Conservation (phyloP, 768 basidiomycete genomes). For the Amanita pseudoporphyria region DNA sequence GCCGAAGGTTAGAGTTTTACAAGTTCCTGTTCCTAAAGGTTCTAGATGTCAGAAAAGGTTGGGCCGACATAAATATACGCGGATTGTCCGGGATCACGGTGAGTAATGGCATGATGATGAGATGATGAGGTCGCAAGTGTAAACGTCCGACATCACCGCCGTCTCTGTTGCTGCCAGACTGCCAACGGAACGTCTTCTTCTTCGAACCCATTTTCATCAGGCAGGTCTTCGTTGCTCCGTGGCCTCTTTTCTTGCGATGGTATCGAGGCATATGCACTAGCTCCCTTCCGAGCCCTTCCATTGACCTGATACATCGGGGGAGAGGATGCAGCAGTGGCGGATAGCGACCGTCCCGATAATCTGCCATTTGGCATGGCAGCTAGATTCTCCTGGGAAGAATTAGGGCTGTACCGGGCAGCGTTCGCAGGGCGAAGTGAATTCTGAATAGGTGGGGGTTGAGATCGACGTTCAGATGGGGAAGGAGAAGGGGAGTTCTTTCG, state of each 20-base stretch:
- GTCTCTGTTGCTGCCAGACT: slow-evolving; percentile 68
- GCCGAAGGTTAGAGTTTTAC: not conserved
- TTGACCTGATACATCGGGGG: slow-evolving; percentile 28
- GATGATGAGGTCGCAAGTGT: slow-evolving; percentile 7
- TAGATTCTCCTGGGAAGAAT: slow-evolving; percentile 26
- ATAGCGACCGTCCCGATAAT: slow-evolving; percentile 56
- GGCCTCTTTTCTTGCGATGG: slow-evolving; percentile 29
- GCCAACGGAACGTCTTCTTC: slow-evolving; percentile 80
- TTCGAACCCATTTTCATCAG: slow-evolving; percentile 30
- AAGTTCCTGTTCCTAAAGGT: slow-evolving; percentile 4
- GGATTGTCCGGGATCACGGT: not conserved
- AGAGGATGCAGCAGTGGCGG: slow-evolving; percentile 47
- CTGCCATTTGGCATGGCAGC: slow-evolving; percentile 22
- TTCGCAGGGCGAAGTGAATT: slow-evolving; percentile 23
- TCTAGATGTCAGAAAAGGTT: slow-evolving; percentile 4
- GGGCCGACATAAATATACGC: slow-evolving; percentile 8
- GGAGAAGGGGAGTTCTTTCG: slow-evolving; percentile 20
- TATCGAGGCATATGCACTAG: slow-evolving; percentile 52
- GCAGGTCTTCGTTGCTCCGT: slow-evolving; percentile 29
- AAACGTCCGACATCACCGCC: slow-evolving; percentile 28
- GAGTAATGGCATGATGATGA: slow-evolving; percentile 1
- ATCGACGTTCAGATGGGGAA: slow-evolving; percentile 25
- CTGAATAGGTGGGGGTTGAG: slow-evolving; percentile 46
- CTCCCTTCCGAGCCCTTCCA: slow-evolving; percentile 53
- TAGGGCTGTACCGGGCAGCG: slow-evolving; percentile 19